A percentile compares a stretch with the other conserved stretches of the same genome.
Evolutionary conservation across 2,329 filamentous ascomycete genomes (phyloP).

Genomic region (Apiospora phragmitis): DNA sequence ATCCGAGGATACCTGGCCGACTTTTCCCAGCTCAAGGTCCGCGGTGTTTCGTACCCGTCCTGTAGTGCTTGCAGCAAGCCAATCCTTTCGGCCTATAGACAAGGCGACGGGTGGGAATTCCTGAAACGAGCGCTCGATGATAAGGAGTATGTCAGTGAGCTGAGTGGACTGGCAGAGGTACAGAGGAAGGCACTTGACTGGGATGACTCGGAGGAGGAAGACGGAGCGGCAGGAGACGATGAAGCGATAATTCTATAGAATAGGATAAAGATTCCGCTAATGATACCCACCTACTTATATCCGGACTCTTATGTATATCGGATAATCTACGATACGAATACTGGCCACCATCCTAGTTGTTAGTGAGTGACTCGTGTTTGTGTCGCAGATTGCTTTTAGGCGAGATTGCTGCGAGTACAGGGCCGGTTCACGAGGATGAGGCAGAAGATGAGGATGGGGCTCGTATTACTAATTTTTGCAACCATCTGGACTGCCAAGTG

Average conservation of each 20-base stretch:
- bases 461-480: background rate
- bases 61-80: slow-evolving; percentile 78
- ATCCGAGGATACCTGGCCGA: slow-evolving; percentile 75
- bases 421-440: background rate
- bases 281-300: slow-evolving; percentile 3
- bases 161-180: slow-evolving; percentile 44
- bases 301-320: background rate
- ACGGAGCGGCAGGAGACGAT: slow-evolving; percentile 29
- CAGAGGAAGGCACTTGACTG: slow-evolving; percentile 35
- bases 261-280: slow-evolving; percentile 17
- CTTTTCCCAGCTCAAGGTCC: slow-evolving; percentile 73
- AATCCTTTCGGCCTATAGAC: slow-evolving; percentile 67
- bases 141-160: slow-evolving; percentile 75
- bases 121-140: slow-evolving; percentile 73
- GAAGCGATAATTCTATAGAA: slow-evolving; percentile 34
- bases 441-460: background rate
- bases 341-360: slow-evolving; percentile 5
- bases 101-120: slow-evolving; percentile 69
- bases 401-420: background rate
- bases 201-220: slow-evolving; percentile 34
- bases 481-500: background rate
- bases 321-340: background rate
- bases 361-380: slow-evolving; percentile 8
- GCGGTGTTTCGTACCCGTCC: slow-evolving; percentile 73
- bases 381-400: background rate